Evolutionary conservation across 192 early-diverging fungal species (phyloP), one percentile per base, ranked within the genome.

Genomic region (Phlyctochytrium bullatum): DNA sequence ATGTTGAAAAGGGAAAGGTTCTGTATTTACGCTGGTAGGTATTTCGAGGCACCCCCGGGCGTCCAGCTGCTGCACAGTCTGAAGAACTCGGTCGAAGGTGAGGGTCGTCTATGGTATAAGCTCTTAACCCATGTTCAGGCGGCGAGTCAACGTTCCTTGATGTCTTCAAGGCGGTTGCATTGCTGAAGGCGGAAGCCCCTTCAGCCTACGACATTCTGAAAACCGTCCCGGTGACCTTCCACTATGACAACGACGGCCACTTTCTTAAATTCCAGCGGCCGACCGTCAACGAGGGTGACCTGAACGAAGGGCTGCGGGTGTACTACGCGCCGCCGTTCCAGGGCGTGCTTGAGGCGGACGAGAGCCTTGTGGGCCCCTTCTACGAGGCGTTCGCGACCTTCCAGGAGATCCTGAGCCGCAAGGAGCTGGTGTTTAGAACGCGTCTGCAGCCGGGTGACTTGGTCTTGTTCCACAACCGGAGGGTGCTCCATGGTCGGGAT

Each of bases 301-400:
- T 65, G 6, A 83, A 81, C 74, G 75, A 83, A 34, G 65, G 54
- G 2, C 24, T 75, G 14, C 66, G 74, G 52, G 86, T 93, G 12
- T 90, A 89, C 68, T 92, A 94, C 61, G 75, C 89, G 0, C 92
- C 92, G 27, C 92, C 91, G 29, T 94, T 94, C 80, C 91, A 93
- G 76, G 92, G 91, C 0, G 90, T 89, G 14, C 62, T 90, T 34
- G 81, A 83, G 56, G 76, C 76, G 0, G 59, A 75, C 0, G 62
- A 73, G 3, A 65, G 83, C n/a, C 30, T 74, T 25, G 81, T 86
- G 51, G 68, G 67, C 16, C 52, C 64, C 24, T 89, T 90, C 62
- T 91, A 93, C 68, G 59, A 73, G 52, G 91, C 92, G 0, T 85
- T 91, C 67, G 75, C 71, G 36, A 51, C 63, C 0, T 90, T 91